phyloP scores from a whole-genome alignment of 2,329 filamentous ascomycete genomes.

The Gaeumannomyces tritici region DNA sequence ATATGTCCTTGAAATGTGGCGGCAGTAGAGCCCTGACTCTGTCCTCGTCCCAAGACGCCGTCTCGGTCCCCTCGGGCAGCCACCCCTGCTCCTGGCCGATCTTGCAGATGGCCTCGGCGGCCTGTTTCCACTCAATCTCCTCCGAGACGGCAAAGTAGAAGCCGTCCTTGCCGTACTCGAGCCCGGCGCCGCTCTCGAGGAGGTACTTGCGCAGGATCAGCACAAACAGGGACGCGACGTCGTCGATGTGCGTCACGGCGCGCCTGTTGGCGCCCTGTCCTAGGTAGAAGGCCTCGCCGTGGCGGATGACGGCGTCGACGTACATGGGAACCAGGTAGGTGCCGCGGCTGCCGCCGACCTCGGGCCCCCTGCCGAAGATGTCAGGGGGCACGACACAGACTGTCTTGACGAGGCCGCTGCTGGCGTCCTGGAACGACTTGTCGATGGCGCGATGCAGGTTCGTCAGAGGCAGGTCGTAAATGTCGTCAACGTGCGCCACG shows the following conservation, averaged over 20 bases:
- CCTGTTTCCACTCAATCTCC: too few species aligned
- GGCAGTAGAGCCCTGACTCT: too few species aligned
- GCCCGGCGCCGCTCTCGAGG: not conserved
- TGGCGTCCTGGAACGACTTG: slow-evolving; percentile 1
- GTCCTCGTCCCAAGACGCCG: too few species aligned
- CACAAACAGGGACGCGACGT: not conserved
- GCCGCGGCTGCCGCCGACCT: not conserved
- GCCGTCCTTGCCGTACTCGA: not conserved
- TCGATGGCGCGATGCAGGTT: not conserved
- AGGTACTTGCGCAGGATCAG: not conserved
- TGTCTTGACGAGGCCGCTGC: not conserved
- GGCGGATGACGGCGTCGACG: not conserved
- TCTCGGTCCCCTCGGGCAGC: too few species aligned
- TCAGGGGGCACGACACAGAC: slow-evolving; percentile 1
- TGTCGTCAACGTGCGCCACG: not conserved
- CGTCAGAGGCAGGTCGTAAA: not conserved
- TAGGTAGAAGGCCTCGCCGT: slow-evolving; percentile 2
- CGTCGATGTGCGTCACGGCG: slow-evolving; percentile 3
- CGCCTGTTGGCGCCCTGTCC: slow-evolving; percentile 1
- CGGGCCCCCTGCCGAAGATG: slow-evolving; percentile 1
- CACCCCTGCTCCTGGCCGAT: too few species aligned
- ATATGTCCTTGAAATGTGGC: not conserved
- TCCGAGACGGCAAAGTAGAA: too few species aligned
- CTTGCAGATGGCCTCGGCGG: too few species aligned
- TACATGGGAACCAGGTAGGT: slow-evolving; percentile 1